Percentiles rank a stretch among this genome's conserved stretches.
These are phyloP conservation scores for Suillus hirtellus DNA, from an alignment of 768 basidiomycete genomes.

Conservation along the genomic window DNA sequence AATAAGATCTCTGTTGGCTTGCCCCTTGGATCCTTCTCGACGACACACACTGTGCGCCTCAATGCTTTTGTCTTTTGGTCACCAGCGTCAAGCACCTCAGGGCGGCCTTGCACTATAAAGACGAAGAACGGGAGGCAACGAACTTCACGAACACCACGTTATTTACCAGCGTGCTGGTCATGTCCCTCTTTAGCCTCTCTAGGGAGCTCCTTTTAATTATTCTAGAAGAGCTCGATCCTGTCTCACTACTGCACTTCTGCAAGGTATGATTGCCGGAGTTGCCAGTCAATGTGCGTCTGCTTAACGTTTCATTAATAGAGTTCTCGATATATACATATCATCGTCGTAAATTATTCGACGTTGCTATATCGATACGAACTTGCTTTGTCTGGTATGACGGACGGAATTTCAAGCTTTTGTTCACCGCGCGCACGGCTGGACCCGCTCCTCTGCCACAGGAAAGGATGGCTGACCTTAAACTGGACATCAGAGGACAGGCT, in stretches of 20 bases:
- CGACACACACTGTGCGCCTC: conserved; percentile 29
- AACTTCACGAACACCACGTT: conserved; percentile 19
- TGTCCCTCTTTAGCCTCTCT: conserved; percentile 35
- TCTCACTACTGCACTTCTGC: conserved; percentile 34
- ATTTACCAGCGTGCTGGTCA: conserved; percentile 36
- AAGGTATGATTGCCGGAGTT: conserved; percentile 20
- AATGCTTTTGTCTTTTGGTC: conserved; percentile 37
- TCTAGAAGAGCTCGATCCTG: conserved; percentile 35
- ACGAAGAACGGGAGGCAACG: conserved; percentile 14
- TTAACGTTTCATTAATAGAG: conserved; percentile 20
- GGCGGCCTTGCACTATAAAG: conserved; percentile 30
- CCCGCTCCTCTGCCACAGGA: conserved; percentile 31
- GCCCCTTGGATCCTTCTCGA: conserved; percentile 32
- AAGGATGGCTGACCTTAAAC: conserved; percentile 35
- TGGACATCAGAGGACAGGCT: conserved; percentile 33
- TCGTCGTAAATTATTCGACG: conserved; percentile 26
- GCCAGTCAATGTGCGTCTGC: neutral
- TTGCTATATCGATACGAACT: conserved; percentile 36
- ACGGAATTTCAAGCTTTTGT: conserved; percentile 25
- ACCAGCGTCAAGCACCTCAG: conserved; percentile 24
- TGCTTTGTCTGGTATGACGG: conserved; percentile 30
- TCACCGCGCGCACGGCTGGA: conserved; percentile 26
- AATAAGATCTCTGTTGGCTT: conserved; percentile 26
- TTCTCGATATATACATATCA: conserved; percentile 22
- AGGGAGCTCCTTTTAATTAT: conserved; percentile 31